Evolutionary conservation across 768 basidiomycete genomes (phyloP).

Genomic region (Russula brevipes): DNA sequence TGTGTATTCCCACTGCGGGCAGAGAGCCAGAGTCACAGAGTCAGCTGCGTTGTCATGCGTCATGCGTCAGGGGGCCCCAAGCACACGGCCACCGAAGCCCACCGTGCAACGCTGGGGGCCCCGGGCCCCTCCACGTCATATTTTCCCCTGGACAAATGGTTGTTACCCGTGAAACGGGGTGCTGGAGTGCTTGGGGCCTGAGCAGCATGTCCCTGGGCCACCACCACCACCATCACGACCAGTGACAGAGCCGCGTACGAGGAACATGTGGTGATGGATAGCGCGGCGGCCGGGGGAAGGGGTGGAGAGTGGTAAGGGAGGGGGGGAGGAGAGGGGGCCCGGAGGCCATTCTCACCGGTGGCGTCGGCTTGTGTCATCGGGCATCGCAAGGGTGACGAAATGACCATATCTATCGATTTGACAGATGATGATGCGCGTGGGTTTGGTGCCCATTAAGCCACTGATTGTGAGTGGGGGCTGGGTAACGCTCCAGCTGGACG

Average conservation of each 20-base stretch:
- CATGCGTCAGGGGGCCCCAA: neutral
- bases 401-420: neutral
- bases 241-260: neutral
- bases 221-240: neutral
- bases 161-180: slow-evolving; percentile 9
- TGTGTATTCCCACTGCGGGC: no score
- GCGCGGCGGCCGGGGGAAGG: neutral
- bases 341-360: neutral
- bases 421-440: neutral
- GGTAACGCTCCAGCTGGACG: neutral
- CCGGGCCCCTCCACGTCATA: neutral
- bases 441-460: neutral
- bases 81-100: neutral
- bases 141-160: neutral
- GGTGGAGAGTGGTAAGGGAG: neutral
- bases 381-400: neutral
- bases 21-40: no score
- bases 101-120: neutral
- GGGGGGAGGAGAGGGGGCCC: neutral
- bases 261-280: neutral
- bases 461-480: neutral
- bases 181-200: neutral
- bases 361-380: no score
- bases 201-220: neutral
- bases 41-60: no score